phyloP scores from a whole-genome alignment of 768 basidiomycete species.

The Exidia glandulosa region DNA sequence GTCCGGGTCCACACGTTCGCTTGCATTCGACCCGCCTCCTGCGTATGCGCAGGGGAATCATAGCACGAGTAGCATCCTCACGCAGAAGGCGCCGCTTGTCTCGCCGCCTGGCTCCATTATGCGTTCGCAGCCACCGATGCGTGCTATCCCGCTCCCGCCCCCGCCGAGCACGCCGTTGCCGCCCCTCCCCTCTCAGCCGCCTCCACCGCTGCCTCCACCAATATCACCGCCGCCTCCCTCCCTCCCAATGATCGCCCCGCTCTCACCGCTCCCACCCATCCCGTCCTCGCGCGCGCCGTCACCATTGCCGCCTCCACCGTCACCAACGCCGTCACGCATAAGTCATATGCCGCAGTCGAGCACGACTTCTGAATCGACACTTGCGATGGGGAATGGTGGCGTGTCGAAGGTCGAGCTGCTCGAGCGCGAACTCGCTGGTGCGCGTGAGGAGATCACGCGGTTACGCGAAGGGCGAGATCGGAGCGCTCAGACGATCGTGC shows the following conservation, averaged over 20 bases:
- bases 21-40: background rate
- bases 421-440: background rate
- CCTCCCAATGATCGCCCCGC: too few species aligned
- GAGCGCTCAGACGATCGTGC: background rate
- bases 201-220: background rate
- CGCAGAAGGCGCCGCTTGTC: background rate
- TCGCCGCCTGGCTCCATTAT: background rate
- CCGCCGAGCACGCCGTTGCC: background rate
- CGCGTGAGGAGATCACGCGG: background rate
- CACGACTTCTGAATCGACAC: too few species aligned
- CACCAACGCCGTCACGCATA: too few species aligned
- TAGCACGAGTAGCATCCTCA: background rate
- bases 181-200: background rate
- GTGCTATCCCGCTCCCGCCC: background rate
- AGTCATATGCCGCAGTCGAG: too few species aligned
- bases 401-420: background rate
- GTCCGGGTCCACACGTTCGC: background rate
- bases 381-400: too few species aligned
- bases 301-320: background rate
- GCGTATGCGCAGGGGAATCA: background rate
- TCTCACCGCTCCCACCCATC: background rate
- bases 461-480: background rate
- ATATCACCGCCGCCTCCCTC: background rate
- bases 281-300: background rate
- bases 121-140: background rate